These are phyloP conservation scores for Lichtheimia hyalospora DNA, from an alignment of 371 early-diverging fungal genomes.

Conservation along the genomic window DNA sequence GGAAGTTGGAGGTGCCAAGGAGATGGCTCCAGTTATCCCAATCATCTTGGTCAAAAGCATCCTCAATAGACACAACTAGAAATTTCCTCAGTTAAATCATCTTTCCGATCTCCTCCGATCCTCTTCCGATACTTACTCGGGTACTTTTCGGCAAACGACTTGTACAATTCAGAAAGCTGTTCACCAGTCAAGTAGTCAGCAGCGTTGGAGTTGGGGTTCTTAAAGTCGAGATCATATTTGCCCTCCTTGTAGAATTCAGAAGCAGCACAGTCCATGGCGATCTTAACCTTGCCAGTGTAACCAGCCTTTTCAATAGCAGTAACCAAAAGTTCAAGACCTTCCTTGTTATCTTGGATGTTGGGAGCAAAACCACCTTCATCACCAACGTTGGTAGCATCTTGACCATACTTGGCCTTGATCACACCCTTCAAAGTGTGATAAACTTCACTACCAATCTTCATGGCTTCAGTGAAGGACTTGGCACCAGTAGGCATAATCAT, in stretches of 20 bases:
- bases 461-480: slow-evolving; percentile 90
- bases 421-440: slow-evolving; percentile 95
- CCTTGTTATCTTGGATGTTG: slow-evolving; percentile 96
- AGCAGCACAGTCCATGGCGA: slow-evolving; percentile 99
- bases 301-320: slow-evolving; percentile 92
- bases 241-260: slow-evolving; percentile 97
- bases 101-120: background rate
- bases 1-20: slow-evolving; percentile 64
- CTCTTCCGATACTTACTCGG: slow-evolving; percentile 60
- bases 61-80: slow-evolving; percentile 94
- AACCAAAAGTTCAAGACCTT: slow-evolving; percentile 95
- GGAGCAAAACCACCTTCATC: slow-evolving; percentile 99
- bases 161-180: slow-evolving; percentile 88
- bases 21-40: slow-evolving; percentile 92
- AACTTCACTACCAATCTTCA: slow-evolving; percentile 97
- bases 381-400: slow-evolving; percentile 98
- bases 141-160: slow-evolving; percentile 84
- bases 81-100: background rate
- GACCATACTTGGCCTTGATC: slow-evolving; percentile 98
- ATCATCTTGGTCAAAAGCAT: slow-evolving; percentile 99
- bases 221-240: slow-evolving; percentile 97
- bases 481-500: slow-evolving; percentile 99
- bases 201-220: slow-evolving; percentile 86
- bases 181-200: slow-evolving; percentile 76
- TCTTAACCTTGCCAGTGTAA: slow-evolving; percentile 94